Conservation (phyloP, 2,329 filamentous ascomycete genomes). For the Diaporthe nobilis region DNA sequence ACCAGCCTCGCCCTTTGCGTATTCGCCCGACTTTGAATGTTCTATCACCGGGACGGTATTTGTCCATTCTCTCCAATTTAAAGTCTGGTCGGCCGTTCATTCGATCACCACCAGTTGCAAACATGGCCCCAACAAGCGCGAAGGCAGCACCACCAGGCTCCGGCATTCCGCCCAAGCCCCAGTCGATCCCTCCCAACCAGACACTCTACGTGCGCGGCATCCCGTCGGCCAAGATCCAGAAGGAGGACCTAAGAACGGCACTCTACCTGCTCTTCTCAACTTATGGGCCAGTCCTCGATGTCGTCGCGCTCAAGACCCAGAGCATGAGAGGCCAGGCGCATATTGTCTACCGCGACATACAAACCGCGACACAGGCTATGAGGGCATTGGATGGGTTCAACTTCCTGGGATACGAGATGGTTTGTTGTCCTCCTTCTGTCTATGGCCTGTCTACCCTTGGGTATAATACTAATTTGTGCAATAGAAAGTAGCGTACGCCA, state of each 20-base stretch:
- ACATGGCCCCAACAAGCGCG: slow-evolving; percentile 35
- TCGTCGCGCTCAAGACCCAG: slow-evolving; percentile 88
- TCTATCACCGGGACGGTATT: neutral
- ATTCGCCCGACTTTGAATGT: neutral
- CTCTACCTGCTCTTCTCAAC: slow-evolving; percentile 96
- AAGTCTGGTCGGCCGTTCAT: neutral
- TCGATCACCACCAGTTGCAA: neutral
- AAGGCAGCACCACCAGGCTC: slow-evolving; percentile 39
- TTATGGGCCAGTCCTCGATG: slow-evolving; percentile 91
- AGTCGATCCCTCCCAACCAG: slow-evolving; percentile 43
- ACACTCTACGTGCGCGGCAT: slow-evolving; percentile 93
- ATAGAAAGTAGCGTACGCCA: slow-evolving; percentile 92
- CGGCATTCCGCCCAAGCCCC: slow-evolving; percentile 41
- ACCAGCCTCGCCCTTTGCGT: slow-evolving; percentile 28
- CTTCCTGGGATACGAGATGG: slow-evolving; percentile 88
- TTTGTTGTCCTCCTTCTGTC: slow-evolving; percentile 61
- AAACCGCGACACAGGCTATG: slow-evolving; percentile 95
- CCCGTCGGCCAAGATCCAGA: slow-evolving; percentile 87
- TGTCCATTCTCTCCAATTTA: neutral
- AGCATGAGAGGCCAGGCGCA: slow-evolving; percentile 98
- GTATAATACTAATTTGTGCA: slow-evolving; percentile 39
- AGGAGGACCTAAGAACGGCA: slow-evolving; percentile 86
- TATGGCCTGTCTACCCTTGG: neutral
- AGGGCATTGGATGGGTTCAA: slow-evolving; percentile 86
- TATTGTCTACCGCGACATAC: slow-evolving; percentile 88